Conservation (phyloP, 257 asterid species). For the Jacaranda copaia region DNA sequence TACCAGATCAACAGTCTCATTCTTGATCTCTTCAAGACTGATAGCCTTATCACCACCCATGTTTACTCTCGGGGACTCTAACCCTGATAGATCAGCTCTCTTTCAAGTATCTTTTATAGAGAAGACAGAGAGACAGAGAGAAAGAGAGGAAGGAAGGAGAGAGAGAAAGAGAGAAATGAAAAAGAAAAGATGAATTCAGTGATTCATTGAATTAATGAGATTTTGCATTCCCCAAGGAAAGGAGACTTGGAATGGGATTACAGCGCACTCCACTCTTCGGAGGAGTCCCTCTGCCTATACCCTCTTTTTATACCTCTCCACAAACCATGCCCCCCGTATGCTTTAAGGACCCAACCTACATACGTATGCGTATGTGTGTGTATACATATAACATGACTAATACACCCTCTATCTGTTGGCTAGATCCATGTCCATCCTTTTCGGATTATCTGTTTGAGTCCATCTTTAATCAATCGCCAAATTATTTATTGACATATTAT, state of each 20-base stretch:
- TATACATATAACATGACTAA: no score
- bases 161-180: background rate
- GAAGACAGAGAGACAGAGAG: background rate
- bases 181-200: constrained; percentile 14
- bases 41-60: constrained; percentile 53
- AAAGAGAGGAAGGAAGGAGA: background rate
- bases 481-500: no score
- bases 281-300: constrained; percentile 15
- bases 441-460: no score
- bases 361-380: background rate
- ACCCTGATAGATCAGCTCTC: constrained; percentile 32
- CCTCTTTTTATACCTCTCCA: constrained; percentile 43
- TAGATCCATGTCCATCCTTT: no score
- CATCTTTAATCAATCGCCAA: no score
- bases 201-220: constrained; percentile 38
- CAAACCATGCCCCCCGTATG: constrained; percentile 37
- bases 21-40: constrained; percentile 79
- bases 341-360: constrained; percentile 11
- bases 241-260: constrained; percentile 13
- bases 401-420: no score
- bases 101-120: background rate
- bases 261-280: constrained; percentile 33
- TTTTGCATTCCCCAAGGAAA: constrained; percentile 41
- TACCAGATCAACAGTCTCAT: constrained; percentile 87
- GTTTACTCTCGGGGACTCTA: background rate